These are phyloP conservation scores for Rhodomyrtus tomentosa DNA, from an alignment of 345 rosid species.

Conservation along the genomic window DNA sequence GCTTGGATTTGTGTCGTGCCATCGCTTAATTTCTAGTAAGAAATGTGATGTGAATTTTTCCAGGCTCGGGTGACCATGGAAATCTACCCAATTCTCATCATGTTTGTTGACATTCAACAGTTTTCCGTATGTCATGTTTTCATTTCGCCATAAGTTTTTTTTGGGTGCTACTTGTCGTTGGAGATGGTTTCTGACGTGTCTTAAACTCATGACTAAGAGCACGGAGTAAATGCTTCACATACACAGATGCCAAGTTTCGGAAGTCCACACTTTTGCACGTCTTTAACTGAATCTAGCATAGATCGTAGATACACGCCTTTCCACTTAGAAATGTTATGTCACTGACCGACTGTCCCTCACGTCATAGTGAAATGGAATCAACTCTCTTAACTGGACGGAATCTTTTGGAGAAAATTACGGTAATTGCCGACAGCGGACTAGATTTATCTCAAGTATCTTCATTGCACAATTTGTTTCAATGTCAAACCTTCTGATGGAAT, in stretches of 20 bases:
- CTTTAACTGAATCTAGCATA: background rate
- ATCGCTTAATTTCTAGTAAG: background rate
- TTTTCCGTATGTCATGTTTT: background rate
- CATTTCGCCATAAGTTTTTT: background rate
- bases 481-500: background rate
- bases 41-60: background rate
- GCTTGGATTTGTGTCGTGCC: background rate
- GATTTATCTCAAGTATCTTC: background rate
- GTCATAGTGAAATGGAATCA: background rate
- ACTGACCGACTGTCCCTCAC: background rate
- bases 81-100: background rate
- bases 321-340: background rate
- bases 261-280: background rate
- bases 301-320: background rate
- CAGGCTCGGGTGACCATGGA: background rate
- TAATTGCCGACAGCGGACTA: background rate
- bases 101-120: background rate
- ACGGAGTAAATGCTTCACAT: background rate
- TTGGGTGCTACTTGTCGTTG: background rate
- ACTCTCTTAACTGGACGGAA: background rate
- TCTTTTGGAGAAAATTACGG: background rate
- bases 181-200: background rate
- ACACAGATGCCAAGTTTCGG: background rate
- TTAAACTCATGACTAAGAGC: background rate
- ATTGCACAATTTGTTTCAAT: background rate